Evolutionary conservation across 2,329 filamentous ascomycete genomes (phyloP).

Genomic region (Colletotrichum nymphaeae): DNA sequence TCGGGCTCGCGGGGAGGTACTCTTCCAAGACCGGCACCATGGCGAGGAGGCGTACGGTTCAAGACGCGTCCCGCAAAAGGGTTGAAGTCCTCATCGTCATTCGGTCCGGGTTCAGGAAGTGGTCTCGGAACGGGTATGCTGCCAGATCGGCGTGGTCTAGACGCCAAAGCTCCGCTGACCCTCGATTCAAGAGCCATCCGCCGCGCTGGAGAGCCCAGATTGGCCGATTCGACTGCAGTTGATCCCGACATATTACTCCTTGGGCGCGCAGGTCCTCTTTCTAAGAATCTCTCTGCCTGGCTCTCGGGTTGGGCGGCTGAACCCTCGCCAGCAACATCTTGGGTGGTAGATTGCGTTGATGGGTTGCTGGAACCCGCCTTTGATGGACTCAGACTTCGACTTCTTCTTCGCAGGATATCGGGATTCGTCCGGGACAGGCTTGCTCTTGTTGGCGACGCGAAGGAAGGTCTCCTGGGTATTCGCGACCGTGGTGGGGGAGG

Average conservation of each 20-base stretch:
- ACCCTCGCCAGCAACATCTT: not conserved
- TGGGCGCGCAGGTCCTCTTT: constrained; percentile 18
- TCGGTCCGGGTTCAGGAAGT: constrained; percentile 56
- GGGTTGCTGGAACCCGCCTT: constrained; percentile 37
- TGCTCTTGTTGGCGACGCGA: constrained; percentile 74
- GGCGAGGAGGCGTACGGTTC: constrained; percentile 48
- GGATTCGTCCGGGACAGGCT: constrained; percentile 72
- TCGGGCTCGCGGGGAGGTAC: constrained; percentile 1
- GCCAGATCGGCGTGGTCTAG: constrained; percentile 52
- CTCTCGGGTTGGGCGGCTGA: not conserved
- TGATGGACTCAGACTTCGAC: constrained; percentile 23
- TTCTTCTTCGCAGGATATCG: constrained; percentile 57
- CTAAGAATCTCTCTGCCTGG: constrained; percentile 11
- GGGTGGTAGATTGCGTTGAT: not conserved
- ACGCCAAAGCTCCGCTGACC: constrained; percentile 47
- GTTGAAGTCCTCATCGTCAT: constrained; percentile 54
- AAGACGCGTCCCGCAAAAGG: constrained; percentile 52
- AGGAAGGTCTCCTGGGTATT: constrained; percentile 62
- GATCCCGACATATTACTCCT: constrained; percentile 16
- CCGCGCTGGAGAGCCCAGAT: constrained; percentile 35
- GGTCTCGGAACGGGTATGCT: constrained; percentile 58
- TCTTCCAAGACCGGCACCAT: constrained; percentile 18
- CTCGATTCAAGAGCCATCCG: constrained; percentile 42
- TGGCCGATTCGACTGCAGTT: not conserved
- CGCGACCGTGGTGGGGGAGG: constrained; percentile 39